A percentile compares a stretch with the other conserved stretches of the same genome.
Evolutionary conservation across 805 yeast genomes (phyloP).

Genomic region (Danielia oregonensis): DNA sequence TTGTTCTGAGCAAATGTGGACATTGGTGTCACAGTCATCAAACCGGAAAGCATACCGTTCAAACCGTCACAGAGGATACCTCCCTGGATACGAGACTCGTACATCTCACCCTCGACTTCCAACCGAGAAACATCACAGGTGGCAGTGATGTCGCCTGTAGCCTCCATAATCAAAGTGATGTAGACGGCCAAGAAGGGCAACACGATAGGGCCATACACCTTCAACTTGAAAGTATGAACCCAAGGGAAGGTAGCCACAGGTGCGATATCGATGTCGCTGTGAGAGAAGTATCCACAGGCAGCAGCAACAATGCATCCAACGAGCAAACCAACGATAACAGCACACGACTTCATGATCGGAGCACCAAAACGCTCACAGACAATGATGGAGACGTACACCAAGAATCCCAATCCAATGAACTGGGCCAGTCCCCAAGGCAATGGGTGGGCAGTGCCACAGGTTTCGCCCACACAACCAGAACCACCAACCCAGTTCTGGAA

Average conservation of each 20-base stretch:
- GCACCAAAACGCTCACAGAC: slow-evolving; percentile 85
- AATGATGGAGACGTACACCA: slow-evolving; percentile 71
- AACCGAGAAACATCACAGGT: slow-evolving; percentile 87
- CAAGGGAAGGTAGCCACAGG: slow-evolving; percentile 83
- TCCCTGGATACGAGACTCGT: slow-evolving; percentile 87
- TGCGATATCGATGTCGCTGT: slow-evolving; percentile 56
- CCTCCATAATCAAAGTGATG: slow-evolving; percentile 83
- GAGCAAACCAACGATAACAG: slow-evolving; percentile 79
- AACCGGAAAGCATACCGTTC: slow-evolving; percentile 71
- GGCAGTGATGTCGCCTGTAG: slow-evolving; percentile 93
- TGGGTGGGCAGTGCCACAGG: slow-evolving; percentile 8
- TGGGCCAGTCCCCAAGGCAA: slow-evolving; percentile 83
- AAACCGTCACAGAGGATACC: slow-evolving; percentile 88
- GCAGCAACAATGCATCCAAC: slow-evolving; percentile 93
- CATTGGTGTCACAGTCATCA: slow-evolving; percentile 84
- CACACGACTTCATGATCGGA: slow-evolving; percentile 92
- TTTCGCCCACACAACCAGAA: slow-evolving; percentile 47
- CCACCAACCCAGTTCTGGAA: slow-evolving; percentile 90
- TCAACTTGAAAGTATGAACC: slow-evolving; percentile 78
- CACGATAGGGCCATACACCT: slow-evolving; percentile 80
- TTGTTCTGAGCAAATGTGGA: slow-evolving; percentile 93
- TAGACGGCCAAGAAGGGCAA: slow-evolving; percentile 82
- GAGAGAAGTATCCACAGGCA: slow-evolving; percentile 77
- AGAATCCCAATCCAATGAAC: slow-evolving; percentile 83
- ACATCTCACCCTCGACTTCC: slow-evolving; percentile 76